These are phyloP conservation scores for Candida stauntonica DNA, from an alignment of 805 yeast genomes.

Conservation along the genomic window DNA sequence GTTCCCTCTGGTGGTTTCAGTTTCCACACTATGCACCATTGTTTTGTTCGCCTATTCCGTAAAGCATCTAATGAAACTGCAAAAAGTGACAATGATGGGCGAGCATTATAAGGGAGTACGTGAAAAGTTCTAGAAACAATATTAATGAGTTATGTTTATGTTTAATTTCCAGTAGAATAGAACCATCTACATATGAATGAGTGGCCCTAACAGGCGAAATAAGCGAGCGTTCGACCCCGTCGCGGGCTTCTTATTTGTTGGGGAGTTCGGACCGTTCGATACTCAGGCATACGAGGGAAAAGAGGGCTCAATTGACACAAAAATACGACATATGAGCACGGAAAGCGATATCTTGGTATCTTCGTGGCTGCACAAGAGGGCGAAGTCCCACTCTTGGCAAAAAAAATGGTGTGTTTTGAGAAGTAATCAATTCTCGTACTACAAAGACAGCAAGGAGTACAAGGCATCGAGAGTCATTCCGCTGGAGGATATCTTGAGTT, in stretches of 20 bases:
- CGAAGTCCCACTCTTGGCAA: conserved; percentile 35
- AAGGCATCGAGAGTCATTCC: conserved; percentile 33
- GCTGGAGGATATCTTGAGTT: conserved; percentile 15
- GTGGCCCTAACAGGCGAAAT: too few species aligned
- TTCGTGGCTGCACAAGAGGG: conserved; percentile 31
- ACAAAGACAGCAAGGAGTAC: conserved; percentile 36
- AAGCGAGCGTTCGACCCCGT: too few species aligned
- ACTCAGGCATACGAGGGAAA: too few species aligned
- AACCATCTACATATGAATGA: too few species aligned
- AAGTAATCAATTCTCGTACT: conserved; percentile 35
- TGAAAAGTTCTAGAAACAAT: conserved; percentile 1
- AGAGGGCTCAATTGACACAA: too few species aligned
- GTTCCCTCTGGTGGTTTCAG: conserved; percentile 44
- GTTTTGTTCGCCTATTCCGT: conserved; percentile 51
- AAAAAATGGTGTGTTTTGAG: conserved; percentile 37
- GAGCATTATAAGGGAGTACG: conserved; percentile 20
- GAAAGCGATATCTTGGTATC: conserved; percentile 11
- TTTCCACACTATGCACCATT: conserved; percentile 39
- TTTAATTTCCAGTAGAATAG: too few species aligned
- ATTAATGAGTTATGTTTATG: background rate
- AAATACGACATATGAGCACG: too few species aligned
- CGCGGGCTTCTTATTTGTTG: too few species aligned
- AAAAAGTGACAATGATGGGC: conserved; percentile 68
- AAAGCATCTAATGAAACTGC: conserved; percentile 56
- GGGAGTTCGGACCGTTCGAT: too few species aligned